Conservation (phyloP, 2,329 filamentous ascomycete genomes). For the Sporothrix curviconia region DNA sequence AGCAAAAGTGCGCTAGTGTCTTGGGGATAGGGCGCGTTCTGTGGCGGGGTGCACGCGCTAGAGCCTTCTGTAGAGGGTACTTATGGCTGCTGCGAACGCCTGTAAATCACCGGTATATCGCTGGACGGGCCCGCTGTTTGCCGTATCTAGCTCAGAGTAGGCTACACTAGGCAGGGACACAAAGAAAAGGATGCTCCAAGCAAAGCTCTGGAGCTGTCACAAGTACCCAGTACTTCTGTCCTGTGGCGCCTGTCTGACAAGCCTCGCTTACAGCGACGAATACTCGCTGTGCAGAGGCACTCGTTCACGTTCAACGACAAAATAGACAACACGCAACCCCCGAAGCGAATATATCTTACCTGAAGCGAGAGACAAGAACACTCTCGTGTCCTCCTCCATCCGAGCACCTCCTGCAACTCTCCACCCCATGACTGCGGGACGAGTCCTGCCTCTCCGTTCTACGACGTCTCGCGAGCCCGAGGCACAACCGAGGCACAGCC, state of each 20-base stretch:
- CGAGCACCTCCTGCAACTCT: too few species aligned
- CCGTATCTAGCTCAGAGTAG: neutral
- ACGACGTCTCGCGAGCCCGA: too few species aligned
- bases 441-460: too few species aligned
- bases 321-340: neutral
- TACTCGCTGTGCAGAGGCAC: too few species aligned
- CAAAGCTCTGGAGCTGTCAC: neutral
- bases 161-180: neutral
- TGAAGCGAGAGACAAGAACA: neutral
- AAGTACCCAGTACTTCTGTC: neutral
- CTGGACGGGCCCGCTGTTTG: neutral
- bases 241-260: too few species aligned
- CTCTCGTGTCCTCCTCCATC: too few species aligned
- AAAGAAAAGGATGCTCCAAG: neutral
- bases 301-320: too few species aligned
- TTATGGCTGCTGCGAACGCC: neutral
- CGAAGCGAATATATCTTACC: neutral
- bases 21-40: slow-evolving; percentile 9
- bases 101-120: neutral
- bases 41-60: neutral
- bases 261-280: neutral
- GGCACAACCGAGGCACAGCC: too few species aligned
- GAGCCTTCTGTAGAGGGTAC: slow-evolving; percentile 1
- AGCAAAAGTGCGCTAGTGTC: slow-evolving; percentile 13
- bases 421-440: too few species aligned